Conservation (phyloP, 306 rosid species). For the Cucumis melo region DNA sequence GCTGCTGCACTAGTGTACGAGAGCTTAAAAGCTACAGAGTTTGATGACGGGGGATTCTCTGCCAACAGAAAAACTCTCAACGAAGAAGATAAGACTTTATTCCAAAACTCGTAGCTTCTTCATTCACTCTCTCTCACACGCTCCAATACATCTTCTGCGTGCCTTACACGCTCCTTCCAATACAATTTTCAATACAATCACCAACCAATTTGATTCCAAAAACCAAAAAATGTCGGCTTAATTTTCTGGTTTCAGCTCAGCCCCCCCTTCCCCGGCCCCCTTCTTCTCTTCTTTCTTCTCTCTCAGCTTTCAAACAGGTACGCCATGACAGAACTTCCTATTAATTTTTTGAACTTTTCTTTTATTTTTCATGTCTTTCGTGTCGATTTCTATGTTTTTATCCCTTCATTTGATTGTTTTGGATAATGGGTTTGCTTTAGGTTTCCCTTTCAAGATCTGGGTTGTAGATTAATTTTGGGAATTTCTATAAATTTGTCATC, state of each 20-base stretch:
- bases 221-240: neutral
- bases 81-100: neutral
- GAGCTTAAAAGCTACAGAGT: neutral
- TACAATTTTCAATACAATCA: neutral
- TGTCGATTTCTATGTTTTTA: neutral
- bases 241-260: neutral
- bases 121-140: neutral
- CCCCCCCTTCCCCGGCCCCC: neutral
- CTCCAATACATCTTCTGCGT: neutral
- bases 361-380: neutral
- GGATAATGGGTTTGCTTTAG: neutral
- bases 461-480: neutral
- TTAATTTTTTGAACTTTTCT: neutral
- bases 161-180: neutral
- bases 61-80: neutral
- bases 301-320: neutral
- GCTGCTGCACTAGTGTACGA: neutral
- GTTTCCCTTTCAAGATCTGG: slow-evolving; percentile 1
- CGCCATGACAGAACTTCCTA: neutral
- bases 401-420: neutral
- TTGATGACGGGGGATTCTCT: neutral
- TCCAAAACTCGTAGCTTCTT: neutral
- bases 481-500: neutral
- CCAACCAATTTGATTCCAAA: neutral
- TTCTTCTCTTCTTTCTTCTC: neutral